These are phyloP conservation scores for Xylariaceae sp. DNA, from an alignment of 2,329 filamentous ascomycete genomes.

Conservation along the genomic window DNA sequence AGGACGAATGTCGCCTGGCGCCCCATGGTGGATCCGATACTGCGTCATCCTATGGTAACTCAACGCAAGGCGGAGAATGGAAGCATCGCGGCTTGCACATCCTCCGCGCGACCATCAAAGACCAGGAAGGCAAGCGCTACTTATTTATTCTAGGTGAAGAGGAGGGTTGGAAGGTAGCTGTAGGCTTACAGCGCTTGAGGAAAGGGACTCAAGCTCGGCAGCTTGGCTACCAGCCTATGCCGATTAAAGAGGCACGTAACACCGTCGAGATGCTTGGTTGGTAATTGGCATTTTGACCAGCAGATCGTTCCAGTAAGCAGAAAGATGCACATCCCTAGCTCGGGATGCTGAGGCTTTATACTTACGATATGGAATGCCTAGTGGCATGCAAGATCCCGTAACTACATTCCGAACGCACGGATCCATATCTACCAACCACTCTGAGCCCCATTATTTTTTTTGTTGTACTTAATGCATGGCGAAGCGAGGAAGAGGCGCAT, in stretches of 20 bases:
- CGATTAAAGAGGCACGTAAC: conserved; percentile 57
- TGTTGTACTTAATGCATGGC: conserved; percentile 35
- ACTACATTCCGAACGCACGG: conserved; percentile 18
- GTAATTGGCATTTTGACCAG: too few species aligned
- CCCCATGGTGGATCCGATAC: conserved; percentile 53
- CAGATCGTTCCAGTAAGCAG: too few species aligned
- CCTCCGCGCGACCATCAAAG: conserved; percentile 66
- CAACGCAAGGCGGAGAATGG: conserved; percentile 58
- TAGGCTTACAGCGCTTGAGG: conserved; percentile 65
- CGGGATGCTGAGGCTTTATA: conserved; percentile 24
- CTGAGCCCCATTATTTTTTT: conserved; percentile 17
- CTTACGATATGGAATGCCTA: conserved; percentile 13
- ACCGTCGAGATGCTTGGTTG: conserved; percentile 66
- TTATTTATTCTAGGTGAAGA: conserved; percentile 68
- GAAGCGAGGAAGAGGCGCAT: conserved; percentile 33
- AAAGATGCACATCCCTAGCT: background rate
- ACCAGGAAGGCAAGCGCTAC: conserved; percentile 70
- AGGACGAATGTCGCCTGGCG: conserved; percentile 65
- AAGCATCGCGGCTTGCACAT: conserved; percentile 64
- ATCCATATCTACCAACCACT: background rate
- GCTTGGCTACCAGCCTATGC: conserved; percentile 64
- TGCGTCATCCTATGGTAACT: conserved; percentile 48
- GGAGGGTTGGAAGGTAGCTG: conserved; percentile 71
- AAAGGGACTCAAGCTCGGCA: conserved; percentile 65
- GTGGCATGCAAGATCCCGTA: conserved; percentile 3